A percentile compares a stretch with the other conserved stretches of the same genome.
These are phyloP conservation scores for Metschnikowia gruessii DNA, from an alignment of 805 yeast species.

Conservation along the genomic window DNA sequence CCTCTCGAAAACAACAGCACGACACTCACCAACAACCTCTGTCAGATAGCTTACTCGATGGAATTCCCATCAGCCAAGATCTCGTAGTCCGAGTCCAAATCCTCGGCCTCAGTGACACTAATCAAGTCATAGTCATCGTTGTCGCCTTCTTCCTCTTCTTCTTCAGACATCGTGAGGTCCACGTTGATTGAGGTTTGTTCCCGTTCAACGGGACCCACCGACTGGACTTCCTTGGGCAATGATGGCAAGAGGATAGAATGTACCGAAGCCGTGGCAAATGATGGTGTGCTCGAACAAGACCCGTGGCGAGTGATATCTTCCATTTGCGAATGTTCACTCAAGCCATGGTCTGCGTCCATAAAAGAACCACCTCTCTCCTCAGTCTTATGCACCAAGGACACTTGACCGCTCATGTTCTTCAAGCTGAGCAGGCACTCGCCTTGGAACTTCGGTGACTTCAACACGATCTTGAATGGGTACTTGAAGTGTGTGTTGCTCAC, in stretches of 20 bases:
- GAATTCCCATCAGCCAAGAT: constrained; percentile 25
- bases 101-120: constrained; percentile 29
- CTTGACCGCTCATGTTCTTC: constrained; percentile 24
- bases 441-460: constrained; percentile 21
- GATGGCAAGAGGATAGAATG: constrained; percentile 12
- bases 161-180: constrained; percentile 3
- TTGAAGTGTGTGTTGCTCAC: constrained; percentile 32
- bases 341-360: neutral
- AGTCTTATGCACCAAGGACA: constrained; percentile 3
- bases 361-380: neutral
- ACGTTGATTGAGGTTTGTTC: constrained; percentile 1
- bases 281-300: constrained; percentile 6
- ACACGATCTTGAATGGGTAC: constrained; percentile 31
- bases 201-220: neutral
- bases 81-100: constrained; percentile 36
- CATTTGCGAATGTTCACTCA: neutral
- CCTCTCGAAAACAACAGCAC: too few species aligned
- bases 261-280: constrained; percentile 8
- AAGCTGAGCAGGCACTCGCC: constrained; percentile 25
- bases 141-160: constrained; percentile 12
- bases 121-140: constrained; percentile 36
- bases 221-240: constrained; percentile 10
- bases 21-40: too few species aligned
- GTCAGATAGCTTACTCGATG: neutral
- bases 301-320: constrained; percentile 1